phyloP scores from a whole-genome alignment of 2,329 filamentous ascomycete genomes.

The Raffaelea albimanens region DNA sequence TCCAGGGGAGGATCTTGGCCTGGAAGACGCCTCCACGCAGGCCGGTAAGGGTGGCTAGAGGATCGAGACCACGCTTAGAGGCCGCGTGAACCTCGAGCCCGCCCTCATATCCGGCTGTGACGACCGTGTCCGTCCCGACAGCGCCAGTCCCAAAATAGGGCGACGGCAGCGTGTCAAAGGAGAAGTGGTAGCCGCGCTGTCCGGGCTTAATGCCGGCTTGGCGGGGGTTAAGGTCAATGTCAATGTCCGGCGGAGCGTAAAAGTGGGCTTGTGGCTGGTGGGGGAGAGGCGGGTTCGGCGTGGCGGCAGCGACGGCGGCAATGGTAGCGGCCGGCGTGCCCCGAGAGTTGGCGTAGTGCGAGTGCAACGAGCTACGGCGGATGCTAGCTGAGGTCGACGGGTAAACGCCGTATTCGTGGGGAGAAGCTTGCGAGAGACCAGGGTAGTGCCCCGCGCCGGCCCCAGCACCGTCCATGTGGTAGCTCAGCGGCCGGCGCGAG shows the following conservation, averaged over 20 bases:
- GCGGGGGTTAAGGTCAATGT: slow-evolving; percentile 42
- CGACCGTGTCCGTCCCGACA: slow-evolving; percentile 48
- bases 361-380: slow-evolving; percentile 41
- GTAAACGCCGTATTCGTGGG: slow-evolving; percentile 29
- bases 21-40: slow-evolving; percentile 70
- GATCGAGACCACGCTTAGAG: slow-evolving; percentile 61
- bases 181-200: slow-evolving; percentile 66
- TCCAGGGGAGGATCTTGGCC: slow-evolving; percentile 75
- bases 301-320: not conserved
- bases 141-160: slow-evolving; percentile 21
- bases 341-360: slow-evolving; percentile 38
- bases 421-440: slow-evolving; percentile 6
- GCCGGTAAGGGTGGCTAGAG: slow-evolving; percentile 62
- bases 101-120: slow-evolving; percentile 72
- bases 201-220: slow-evolving; percentile 48
- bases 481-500: slow-evolving; percentile 40
- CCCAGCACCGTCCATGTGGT: slow-evolving; percentile 38
- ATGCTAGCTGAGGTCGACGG: slow-evolving; percentile 22
- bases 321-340: slow-evolving; percentile 18
- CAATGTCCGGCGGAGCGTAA: slow-evolving; percentile 64
- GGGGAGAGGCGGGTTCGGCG: slow-evolving; percentile 52
- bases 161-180: slow-evolving; percentile 64
- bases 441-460: slow-evolving; percentile 26
- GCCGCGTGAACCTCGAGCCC: slow-evolving; percentile 68
- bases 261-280: slow-evolving; percentile 71